These are phyloP conservation scores for Gossypioides kirkii DNA, from an alignment of 345 rosid species.

Conservation along the genomic window DNA sequence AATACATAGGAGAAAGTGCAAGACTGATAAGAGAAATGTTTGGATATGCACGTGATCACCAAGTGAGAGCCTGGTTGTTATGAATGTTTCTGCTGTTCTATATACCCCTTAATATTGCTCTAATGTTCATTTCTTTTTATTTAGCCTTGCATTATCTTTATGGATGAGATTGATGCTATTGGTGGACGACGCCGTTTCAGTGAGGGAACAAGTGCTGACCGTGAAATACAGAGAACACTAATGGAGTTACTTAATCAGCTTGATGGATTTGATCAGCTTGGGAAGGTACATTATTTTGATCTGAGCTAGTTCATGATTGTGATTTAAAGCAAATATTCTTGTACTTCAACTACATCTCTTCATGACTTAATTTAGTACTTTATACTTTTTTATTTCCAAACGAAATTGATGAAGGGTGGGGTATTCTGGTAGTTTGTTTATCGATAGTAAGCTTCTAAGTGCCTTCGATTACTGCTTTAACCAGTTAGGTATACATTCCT, in stretches of 20 bases:
- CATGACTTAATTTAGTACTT: not conserved
- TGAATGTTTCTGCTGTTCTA: not conserved
- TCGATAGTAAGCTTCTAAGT: not conserved
- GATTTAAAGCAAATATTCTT: not conserved
- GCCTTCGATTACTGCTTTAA: not conserved
- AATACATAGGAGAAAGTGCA: conserved; percentile 97
- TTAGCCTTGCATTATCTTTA: conserved; percentile 95
- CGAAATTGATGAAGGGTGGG: not conserved
- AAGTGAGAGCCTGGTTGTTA: conserved; percentile 40
- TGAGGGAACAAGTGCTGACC: conserved; percentile 97
- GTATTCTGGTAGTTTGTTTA: not conserved
- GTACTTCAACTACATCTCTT: not conserved
- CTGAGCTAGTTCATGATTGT: not conserved
- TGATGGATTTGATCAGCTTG: conserved; percentile 95
- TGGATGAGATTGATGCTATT: conserved; percentile 99
- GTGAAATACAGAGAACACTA: conserved; percentile 94
- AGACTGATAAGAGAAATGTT: conserved; percentile 95
- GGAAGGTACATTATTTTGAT: conserved; percentile 54
- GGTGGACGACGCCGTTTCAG: conserved; percentile 98
- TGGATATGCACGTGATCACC: conserved; percentile 96
- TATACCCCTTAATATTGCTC: not conserved
- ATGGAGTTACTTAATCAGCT: conserved; percentile 98
- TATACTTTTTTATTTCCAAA: not conserved
- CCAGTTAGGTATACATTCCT: not conserved
- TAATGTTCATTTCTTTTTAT: conserved; percentile 10